Conservation (phyloP, 2,329 filamentous ascomycete species). For the Paraphoma chrysanthemicola region DNA sequence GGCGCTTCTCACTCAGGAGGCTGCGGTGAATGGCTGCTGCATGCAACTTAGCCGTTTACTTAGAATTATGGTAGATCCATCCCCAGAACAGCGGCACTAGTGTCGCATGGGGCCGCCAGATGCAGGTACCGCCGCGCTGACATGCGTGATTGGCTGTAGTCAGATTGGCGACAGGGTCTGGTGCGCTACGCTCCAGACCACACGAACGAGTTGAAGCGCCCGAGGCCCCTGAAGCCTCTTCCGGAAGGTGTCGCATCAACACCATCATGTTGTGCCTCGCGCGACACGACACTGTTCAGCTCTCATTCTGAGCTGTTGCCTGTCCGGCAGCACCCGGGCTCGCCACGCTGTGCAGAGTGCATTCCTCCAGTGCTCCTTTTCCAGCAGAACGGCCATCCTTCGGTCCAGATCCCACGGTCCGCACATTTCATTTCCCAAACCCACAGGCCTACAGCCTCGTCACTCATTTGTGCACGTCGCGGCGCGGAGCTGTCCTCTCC, state of each 20-base stretch:
- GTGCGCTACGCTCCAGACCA: constrained; percentile 16
- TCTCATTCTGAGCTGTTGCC: constrained; percentile 3
- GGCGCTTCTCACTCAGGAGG: constrained; percentile 21
- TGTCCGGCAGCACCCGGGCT: constrained; percentile 6
- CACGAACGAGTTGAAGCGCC: constrained; percentile 25
- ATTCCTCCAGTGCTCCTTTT: constrained; percentile 14
- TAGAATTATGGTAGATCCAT: constrained; percentile 20
- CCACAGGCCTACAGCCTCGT: constrained; percentile 33
- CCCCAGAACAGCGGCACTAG: constrained; percentile 12
- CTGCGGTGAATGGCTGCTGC: constrained; percentile 11
- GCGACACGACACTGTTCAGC: constrained; percentile 1
- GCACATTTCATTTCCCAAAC: constrained; percentile 40
- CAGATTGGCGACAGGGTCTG: constrained; percentile 26
- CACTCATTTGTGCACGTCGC: constrained; percentile 33
- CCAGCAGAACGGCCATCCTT: constrained; percentile 16
- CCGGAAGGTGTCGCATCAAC: neutral
- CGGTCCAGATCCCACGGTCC: constrained; percentile 23
- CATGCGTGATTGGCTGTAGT: constrained; percentile 25
- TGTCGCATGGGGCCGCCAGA: constrained; percentile 9
- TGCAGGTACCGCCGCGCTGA: constrained; percentile 28
- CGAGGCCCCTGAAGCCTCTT: constrained; percentile 25
- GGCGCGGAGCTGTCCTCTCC: constrained; percentile 22
- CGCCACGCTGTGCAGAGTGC: constrained; percentile 7
- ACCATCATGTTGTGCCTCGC: constrained; percentile 4
- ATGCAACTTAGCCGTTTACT: constrained; percentile 28